A percentile compares a stretch with the other conserved stretches of the same genome.
phyloP scores from a whole-genome alignment of 108 stramenopile species.

The Cyclostephanos tholiformis region DNA sequence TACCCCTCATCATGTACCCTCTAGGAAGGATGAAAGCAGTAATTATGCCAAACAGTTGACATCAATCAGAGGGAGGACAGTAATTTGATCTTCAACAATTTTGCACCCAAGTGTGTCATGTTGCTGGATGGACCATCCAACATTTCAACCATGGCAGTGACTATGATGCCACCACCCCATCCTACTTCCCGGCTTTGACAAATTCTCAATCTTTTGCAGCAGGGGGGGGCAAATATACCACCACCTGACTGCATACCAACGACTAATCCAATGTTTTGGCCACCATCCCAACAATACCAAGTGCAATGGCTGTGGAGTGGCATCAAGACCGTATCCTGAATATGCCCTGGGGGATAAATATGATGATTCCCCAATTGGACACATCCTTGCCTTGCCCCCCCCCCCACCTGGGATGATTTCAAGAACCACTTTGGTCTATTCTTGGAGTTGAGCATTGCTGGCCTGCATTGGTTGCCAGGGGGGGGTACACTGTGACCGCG shows the following conservation, averaged over 20 bases:
- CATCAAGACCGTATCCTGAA: not conserved
- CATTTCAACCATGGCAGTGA: conserved; percentile 47
- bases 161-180: conserved; percentile 41
- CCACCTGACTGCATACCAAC: no score
- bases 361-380: not conserved
- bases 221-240: conserved; percentile 3
- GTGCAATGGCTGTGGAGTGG: not conserved
- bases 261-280: conserved; percentile 31
- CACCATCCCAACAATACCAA: not conserved
- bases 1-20: conserved; percentile 1
- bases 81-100: conserved; percentile 38
- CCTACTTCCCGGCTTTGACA: conserved; percentile 12
- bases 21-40: conserved; percentile 25
- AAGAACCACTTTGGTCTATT: conserved; percentile 44
- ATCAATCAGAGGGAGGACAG: conserved; percentile 39
- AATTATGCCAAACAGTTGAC: conserved; percentile 18
- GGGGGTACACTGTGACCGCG: conserved; percentile 6
- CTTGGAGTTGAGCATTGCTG: no score
- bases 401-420: conserved; percentile 50
- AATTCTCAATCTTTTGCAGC: not conserved
- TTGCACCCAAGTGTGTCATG: conserved; percentile 16
- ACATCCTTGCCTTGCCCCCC: conserved; percentile 41
- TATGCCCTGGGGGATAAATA: conserved; percentile 2
- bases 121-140: conserved; percentile 16
- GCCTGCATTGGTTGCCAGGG: conserved; percentile 4